Conservation (phyloP, 306 rosid species). For the Lotus japonicus region DNA sequence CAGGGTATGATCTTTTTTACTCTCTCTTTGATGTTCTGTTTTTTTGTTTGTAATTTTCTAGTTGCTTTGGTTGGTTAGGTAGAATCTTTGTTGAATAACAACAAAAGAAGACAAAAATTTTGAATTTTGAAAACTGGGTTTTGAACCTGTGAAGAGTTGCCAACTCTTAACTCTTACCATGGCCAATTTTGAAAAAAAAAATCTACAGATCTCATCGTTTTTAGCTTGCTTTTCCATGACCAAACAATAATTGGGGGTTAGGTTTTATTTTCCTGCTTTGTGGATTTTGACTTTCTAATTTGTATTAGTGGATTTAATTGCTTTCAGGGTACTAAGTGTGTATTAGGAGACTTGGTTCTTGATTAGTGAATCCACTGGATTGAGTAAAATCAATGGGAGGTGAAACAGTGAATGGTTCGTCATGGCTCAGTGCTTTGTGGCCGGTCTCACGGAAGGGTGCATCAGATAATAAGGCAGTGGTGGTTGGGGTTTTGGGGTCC, state of each 20-base stretch:
- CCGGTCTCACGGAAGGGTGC: slow-evolving; percentile 48
- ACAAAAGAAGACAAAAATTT: neutral
- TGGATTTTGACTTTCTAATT: slow-evolving; percentile 16
- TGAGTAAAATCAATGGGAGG: slow-evolving; percentile 41
- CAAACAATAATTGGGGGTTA: slow-evolving; percentile 17
- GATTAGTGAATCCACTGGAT: slow-evolving; percentile 9
- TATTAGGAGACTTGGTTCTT: slow-evolving; percentile 2
- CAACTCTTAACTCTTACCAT: too few species aligned
- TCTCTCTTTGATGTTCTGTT: neutral
- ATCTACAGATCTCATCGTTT: neutral
- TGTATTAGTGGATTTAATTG: slow-evolving; percentile 14
- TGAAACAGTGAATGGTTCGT: slow-evolving; percentile 43
- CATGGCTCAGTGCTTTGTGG: slow-evolving; percentile 54
- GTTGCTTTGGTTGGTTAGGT: neutral
- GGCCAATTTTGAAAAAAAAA: too few species aligned
- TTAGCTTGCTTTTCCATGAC: neutral
- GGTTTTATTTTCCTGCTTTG: neutral
- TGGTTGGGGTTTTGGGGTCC: slow-evolving; percentile 67
- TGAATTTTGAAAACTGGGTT: slow-evolving; percentile 23
- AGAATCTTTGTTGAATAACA: neutral
- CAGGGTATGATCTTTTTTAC: slow-evolving; percentile 3
- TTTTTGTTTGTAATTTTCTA: neutral
- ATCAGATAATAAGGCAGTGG: slow-evolving; percentile 41
- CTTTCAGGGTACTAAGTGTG: slow-evolving; percentile 30
- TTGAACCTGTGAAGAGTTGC: too few species aligned